Conservation (phyloP, 306 rosid genomes). For the Ormosia semicastrata region DNA sequence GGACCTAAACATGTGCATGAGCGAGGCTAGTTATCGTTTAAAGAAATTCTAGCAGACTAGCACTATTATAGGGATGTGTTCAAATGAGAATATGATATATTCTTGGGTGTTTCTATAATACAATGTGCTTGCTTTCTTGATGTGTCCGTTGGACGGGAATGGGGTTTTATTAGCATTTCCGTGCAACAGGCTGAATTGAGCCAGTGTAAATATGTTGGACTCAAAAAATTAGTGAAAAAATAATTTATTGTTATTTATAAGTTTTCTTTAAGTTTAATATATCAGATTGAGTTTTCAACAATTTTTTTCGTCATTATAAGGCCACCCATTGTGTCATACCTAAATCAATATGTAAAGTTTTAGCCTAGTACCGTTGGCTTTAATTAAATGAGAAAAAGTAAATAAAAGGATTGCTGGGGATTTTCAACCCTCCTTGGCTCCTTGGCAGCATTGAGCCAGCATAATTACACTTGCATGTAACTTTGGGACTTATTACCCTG, state of each 20-base stretch:
- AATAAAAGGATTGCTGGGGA: background rate
- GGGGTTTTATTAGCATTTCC: background rate
- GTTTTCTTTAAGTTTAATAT: background rate
- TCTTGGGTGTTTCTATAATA: slow-evolving; percentile 23
- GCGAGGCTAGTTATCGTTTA: slow-evolving; percentile 19
- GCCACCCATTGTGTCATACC: background rate
- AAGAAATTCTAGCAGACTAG: slow-evolving; percentile 35
- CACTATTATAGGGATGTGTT: slow-evolving; percentile 62
- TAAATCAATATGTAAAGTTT: background rate
- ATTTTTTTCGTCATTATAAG: background rate
- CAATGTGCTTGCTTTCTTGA: background rate
- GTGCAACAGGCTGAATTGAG: background rate
- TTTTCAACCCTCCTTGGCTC: background rate
- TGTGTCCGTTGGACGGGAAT: background rate
- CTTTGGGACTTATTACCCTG: background rate
- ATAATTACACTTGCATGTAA: slow-evolving; percentile 19
- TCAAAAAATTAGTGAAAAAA: background rate
- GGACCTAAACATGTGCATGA: slow-evolving; percentile 48
- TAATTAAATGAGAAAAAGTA: background rate
- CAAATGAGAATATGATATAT: slow-evolving; percentile 46
- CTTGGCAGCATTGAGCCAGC: background rate
- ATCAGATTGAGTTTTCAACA: background rate
- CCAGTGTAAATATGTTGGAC: background rate
- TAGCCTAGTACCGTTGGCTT: background rate
- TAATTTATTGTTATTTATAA: background rate